Base-by-base conservation (phyloP, 176 grass and related monocot genomes). In the Avena eriantha region DNA sequence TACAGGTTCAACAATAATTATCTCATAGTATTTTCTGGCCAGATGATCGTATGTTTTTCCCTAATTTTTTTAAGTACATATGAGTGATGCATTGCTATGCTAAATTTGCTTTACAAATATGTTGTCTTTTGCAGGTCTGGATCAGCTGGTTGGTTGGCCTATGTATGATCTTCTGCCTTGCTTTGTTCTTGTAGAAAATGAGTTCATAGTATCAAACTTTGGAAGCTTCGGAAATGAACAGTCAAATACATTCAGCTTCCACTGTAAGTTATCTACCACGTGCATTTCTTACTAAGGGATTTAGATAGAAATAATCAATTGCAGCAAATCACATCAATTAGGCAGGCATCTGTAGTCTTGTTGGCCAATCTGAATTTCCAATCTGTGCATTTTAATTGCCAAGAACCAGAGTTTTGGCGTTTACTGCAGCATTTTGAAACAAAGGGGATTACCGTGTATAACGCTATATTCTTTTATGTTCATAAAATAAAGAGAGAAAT, bases 111-210 rank as follows among this genome's bases (percentile, higher is more conserved):
- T 9, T 58, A n/a, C 56, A 9, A 58, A n/a, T n/a, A 9, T 58
- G 19, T 22, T n/a, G 6, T 7, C 56, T n/a, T 60, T 10, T 60
- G 57, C 2, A 60, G 57, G 22, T 29, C 60, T 70, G 34, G 3
- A 43, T 70, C 35, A 70, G 35, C 67, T 70, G 35, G 41, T 70
- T n/a, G 35, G 68, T 43, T 70, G 68, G 35, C 68, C 41, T 70
- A 70, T 70, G 43, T 71, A 45, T 71, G 10, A n/a, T 71, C 36
- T 71, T 43, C 3, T 45, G 39, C 36, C 68, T 43, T 43, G 18
- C 18, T 71, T 19, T 41, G 8, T 10, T 39, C 0, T 41, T 70
- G 68, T n/a, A 43, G 10, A 70, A 41, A 70, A 70, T 70, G 18
- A 19, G 35, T 21, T 69, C 2, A 10, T 69, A 69, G 8, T 69